Percentiles rank a stretch among this genome's conserved stretches.
phyloP scores from a whole-genome alignment of 257 asterid genomes.

The Jacaranda mimosifolia region DNA sequence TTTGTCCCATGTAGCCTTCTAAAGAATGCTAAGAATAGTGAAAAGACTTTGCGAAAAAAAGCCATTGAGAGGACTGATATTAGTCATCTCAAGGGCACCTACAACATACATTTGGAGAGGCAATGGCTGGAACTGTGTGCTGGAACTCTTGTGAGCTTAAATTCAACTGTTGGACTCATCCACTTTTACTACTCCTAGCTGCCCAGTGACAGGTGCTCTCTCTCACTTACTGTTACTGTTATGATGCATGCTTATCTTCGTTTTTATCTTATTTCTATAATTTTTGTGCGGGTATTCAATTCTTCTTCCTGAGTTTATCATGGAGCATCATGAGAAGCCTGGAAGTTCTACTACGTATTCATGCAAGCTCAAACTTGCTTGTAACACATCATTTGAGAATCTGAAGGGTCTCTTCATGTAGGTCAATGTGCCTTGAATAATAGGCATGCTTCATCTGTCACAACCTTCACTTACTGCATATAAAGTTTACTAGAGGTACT shows the following conservation, averaged over 20 bases:
- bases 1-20: constrained; percentile 82
- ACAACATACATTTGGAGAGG: constrained; percentile 60
- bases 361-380: constrained; percentile 98
- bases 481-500: constrained; percentile 28
- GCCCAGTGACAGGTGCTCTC: constrained; percentile 90
- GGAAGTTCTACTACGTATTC: constrained; percentile 83
- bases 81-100: constrained; percentile 83
- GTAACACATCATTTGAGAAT: constrained; percentile 95
- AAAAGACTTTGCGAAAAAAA: constrained; percentile 96
- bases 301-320: constrained; percentile 94
- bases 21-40: constrained; percentile 96
- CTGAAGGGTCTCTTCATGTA: constrained; percentile 93
- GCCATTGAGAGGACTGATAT: constrained; percentile 98
- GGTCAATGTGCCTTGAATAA: constrained; percentile 94
- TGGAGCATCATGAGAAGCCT: constrained; percentile 85
- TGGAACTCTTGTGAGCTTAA: constrained; percentile 99
- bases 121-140: constrained; percentile 68
- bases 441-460: constrained; percentile 67
- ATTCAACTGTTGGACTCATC: constrained; percentile 96
- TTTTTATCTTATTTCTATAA: constrained; percentile 7
- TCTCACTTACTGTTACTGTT: constrained; percentile 29
- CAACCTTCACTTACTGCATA: constrained; percentile 20
- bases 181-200: constrained; percentile 98
- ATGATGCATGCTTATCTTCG: constrained; percentile 2
- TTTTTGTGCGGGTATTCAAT: constrained; percentile 74